These are phyloP conservation scores for Aspergillus chevalieri DNA, from an alignment of 2,329 filamentous ascomycete genomes.

Conservation along the genomic window DNA sequence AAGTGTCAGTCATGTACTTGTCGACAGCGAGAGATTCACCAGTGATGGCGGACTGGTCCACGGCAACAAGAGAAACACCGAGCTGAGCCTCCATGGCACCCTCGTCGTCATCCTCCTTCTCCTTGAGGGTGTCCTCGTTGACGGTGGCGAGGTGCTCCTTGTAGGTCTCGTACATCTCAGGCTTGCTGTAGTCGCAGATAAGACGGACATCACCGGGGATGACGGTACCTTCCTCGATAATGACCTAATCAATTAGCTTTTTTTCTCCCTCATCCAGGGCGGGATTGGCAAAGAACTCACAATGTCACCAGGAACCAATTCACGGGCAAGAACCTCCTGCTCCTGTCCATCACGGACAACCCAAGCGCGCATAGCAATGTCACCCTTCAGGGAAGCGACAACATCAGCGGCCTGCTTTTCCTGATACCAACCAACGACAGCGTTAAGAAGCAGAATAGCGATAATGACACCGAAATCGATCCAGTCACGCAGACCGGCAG, in stretches of 20 bases:
- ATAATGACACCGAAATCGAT: conserved; percentile 72
- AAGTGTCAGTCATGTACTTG: conserved; percentile 62
- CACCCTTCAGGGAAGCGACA: conserved; percentile 67
- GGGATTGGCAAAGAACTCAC: conserved; percentile 39
- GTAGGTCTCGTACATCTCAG: conserved; percentile 62
- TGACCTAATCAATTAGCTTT: conserved; percentile 39
- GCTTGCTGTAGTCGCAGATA: conserved; percentile 66
- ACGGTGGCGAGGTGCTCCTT: conserved; percentile 59
- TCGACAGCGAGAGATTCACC: conserved; percentile 65
- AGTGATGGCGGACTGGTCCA: conserved; percentile 74
- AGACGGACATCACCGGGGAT: conserved; percentile 65
- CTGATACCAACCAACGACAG: conserved; percentile 72
- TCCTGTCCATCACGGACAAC: conserved; percentile 63
- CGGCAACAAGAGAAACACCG: conserved; percentile 61
- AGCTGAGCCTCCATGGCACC: conserved; percentile 52
- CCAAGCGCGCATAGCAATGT: conserved; percentile 68
- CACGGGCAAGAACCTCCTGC: conserved; percentile 62
- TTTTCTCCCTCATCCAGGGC: background rate
- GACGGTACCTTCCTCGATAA: conserved; percentile 66
- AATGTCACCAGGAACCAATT: conserved; percentile 71
- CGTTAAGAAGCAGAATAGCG: conserved; percentile 69
- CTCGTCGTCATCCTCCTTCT: conserved; percentile 53
- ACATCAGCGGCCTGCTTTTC: conserved; percentile 76
- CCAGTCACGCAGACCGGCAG: conserved; percentile 69
- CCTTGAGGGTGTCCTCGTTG: conserved; percentile 54